Conservation (phyloP, 768 basidiomycete genomes). For the Mycena maculata region DNA sequence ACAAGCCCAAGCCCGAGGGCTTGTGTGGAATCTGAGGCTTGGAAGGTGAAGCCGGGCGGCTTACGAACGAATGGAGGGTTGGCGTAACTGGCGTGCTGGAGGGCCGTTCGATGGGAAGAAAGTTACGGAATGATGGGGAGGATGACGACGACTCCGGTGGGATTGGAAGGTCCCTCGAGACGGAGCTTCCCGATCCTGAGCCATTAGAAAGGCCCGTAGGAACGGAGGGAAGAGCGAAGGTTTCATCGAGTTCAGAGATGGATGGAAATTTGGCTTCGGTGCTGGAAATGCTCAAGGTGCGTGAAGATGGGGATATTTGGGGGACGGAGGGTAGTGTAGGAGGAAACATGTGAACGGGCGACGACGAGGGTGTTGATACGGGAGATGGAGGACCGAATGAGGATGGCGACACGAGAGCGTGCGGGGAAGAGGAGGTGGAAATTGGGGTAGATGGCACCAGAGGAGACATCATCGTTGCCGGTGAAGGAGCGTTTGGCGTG, state of each 20-base stretch:
- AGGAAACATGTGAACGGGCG: conserved; percentile 38
- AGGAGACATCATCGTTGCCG: conserved; percentile 41
- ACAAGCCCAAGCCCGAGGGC: conserved; percentile 49
- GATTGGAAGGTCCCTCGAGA: conserved; percentile 13
- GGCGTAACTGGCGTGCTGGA: conserved; percentile 79
- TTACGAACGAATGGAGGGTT: conserved; percentile 64
- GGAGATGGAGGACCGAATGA: conserved; percentile 84
- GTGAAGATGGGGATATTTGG: conserved; percentile 17
- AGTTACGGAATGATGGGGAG: conserved; percentile 50
- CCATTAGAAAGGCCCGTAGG: conserved; percentile 53
- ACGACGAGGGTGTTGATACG: conserved; percentile 74
- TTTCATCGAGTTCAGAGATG: conserved; percentile 79
- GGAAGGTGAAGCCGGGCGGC: conserved; percentile 72
- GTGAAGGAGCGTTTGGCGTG: conserved; percentile 44
- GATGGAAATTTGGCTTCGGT: conserved; percentile 65
- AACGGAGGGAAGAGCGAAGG: conserved; percentile 61
- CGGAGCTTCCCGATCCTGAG: conserved; percentile 28
- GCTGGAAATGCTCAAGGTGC: conserved; percentile 30
- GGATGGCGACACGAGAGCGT: conserved; percentile 76
- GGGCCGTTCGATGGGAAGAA: conserved; percentile 64
- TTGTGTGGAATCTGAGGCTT: conserved; percentile 48
- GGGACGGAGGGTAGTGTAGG: conserved; percentile 20
- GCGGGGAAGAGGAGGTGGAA: conserved; percentile 60
- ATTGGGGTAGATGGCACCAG: conserved; percentile 47
- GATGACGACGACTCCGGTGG: conserved; percentile 43